These are phyloP conservation scores for Acrasis kona DNA, from an alignment of 78 protist genomes.

Conservation along the genomic window DNA sequence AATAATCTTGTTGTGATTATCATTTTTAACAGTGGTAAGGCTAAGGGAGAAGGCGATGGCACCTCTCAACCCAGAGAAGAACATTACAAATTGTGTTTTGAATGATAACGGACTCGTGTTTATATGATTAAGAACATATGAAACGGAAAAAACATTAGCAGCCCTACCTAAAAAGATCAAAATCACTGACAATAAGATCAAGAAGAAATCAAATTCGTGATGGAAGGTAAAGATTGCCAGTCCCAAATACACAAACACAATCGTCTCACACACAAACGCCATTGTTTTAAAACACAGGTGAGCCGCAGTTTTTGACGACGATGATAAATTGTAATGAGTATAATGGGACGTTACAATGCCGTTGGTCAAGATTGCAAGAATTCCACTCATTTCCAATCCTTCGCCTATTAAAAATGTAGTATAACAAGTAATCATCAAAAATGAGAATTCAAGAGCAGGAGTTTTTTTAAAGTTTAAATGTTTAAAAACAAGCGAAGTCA, in stretches of 20 bases:
- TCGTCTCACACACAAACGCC: slow-evolving; percentile 33
- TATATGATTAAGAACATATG: no score
- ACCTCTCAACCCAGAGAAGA: no score
- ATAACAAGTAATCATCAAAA: slow-evolving; percentile 7
- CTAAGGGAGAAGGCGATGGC: no score
- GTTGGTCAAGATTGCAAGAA: slow-evolving; percentile 3
- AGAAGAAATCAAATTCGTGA: slow-evolving; percentile 4
- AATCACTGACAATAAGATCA: not conserved
- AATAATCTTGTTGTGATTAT: no score
- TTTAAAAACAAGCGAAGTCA: slow-evolving; percentile 25
- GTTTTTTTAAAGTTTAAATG: not conserved
- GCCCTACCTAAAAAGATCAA: slow-evolving; percentile 11
- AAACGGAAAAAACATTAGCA: slow-evolving; percentile 33
- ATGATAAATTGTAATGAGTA: slow-evolving; percentile 12
- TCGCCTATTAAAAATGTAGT: slow-evolving; percentile 17
- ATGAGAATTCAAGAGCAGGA: not conserved
- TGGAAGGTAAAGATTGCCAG: slow-evolving; percentile 13
- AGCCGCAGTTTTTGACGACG: not conserved
- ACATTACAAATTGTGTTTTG: no score
- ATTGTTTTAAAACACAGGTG: not conserved
- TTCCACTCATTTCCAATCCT: slow-evolving; percentile 8
- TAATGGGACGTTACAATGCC: slow-evolving; percentile 13
- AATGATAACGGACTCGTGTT: no score
- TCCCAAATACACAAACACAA: slow-evolving; percentile 34
- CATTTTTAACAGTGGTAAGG: no score